Conservation (phyloP, 2,329 filamentous ascomycete genomes). For the Xylaria sp. region DNA sequence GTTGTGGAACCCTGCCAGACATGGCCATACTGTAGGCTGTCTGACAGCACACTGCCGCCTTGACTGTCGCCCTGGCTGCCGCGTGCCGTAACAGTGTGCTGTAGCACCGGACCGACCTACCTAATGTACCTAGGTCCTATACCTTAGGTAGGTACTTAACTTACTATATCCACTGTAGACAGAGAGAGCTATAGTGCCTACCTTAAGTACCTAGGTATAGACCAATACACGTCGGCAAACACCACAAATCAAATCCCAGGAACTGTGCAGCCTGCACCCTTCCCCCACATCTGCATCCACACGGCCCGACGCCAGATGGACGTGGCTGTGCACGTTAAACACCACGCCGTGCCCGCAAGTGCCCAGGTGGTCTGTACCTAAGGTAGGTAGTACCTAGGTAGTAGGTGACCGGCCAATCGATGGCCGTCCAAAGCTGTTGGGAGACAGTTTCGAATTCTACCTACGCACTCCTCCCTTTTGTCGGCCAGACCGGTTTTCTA, state of each 20-base stretch:
- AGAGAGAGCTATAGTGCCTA: too few species aligned
- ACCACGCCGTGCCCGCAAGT: too few species aligned
- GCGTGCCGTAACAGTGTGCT: not conserved
- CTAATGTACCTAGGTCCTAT: too few species aligned
- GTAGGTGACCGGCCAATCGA: slow-evolving; percentile 6
- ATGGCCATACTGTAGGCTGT: too few species aligned
- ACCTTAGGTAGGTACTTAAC: too few species aligned
- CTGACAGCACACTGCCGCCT: not conserved
- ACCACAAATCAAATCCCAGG: too few species aligned
- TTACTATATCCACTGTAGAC: too few species aligned
- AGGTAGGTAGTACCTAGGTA: not conserved
- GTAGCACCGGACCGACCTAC: too few species aligned
- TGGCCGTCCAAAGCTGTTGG: not conserved
- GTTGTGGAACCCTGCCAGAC: slow-evolving; percentile 20
- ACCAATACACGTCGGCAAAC: too few species aligned
- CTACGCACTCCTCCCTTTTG: not conserved
- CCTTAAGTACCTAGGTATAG: too few species aligned
- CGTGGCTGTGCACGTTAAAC: slow-evolving; percentile 6
- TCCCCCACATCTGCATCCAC: not conserved
- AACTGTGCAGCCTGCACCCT: not conserved
- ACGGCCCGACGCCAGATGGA: not conserved
- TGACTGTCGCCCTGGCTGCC: slow-evolving; percentile 14
- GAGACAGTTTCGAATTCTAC: not conserved
- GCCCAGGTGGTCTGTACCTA: too few species aligned
- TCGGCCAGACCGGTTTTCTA: slow-evolving; percentile 22